Base-by-base conservation (phyloP, 306 rosid genomes). In the Acacia crassicarpa region DNA sequence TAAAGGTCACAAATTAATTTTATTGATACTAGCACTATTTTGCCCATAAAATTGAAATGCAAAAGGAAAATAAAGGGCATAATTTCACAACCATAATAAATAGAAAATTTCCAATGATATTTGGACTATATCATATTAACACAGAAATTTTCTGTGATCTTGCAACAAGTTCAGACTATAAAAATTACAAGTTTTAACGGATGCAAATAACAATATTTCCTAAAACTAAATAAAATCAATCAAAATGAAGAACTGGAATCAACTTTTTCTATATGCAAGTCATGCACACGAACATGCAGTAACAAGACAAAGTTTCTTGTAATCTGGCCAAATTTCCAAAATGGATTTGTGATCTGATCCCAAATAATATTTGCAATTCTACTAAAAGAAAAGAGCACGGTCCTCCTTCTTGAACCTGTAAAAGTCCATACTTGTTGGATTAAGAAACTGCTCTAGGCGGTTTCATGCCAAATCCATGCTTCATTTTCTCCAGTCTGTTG, bases 401-500 rank as follows among this genome's bases (percentile, higher is more conserved):
- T 38, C 71, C 82, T 20, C 71, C 77, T 59, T 67, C 80, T 59
- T 67, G 46, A 79, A 38, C 74, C 59, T 45, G 72, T 15, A 35
- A 62, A 23, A n/a, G 25, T 65, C 75, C 54, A 67, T 46, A 45
- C 76, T 76, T 83, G 69, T 76, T 84, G 69, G 74, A 84, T 73
- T 80, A 87, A 54, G 93, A 83, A 81, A 82, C 87, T 80, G 86
- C 83, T 81, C 88, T 90, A 33, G 92, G 96, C 72, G 75, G 70
- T 81, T 95, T 95, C 99, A 95, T 93, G 80, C 99, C 99, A 70
- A 95, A 95, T 63, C 99, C 98, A 67, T 83, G 97, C 84, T 88
- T 91, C 78, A 80, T 92, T 85, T 92, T 96, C 94, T 91, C 94
- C 83, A 96, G 94, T 41, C 99, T 96, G 94, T 75, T 30, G 25